Base-by-base conservation (phyloP, 1,284 basidiomycete genomes). In the Macrocystidia cucumis region DNA sequence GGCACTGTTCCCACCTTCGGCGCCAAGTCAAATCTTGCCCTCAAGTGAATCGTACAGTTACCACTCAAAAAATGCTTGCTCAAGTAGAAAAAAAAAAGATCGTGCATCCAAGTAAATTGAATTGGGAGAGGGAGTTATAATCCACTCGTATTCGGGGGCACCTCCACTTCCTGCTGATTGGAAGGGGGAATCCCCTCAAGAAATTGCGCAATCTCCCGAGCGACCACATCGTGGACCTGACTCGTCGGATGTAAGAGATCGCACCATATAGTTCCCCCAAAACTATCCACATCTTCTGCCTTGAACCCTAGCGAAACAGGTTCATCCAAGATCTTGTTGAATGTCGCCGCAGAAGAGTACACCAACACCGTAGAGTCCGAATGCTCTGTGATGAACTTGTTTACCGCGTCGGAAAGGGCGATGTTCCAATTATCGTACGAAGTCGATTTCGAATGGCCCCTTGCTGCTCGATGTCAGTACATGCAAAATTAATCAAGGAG, bases 161-260 rank as follows among this genome's bases (percentile, higher is more conserved):
- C n/a, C n/a, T n/a, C n/a, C n/a, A n/a, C n/a, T n/a, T n/a, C n/a
- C n/a, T n/a, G n/a, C n/a, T n/a, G n/a, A n/a, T n/a, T n/a, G n/a
- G n/a, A n/a, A n/a, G n/a, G n/a, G n/a, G n/a, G n/a, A n/a, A 27
- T 41, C 24, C 21, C 29, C 22, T 11, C 29, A 20, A 70, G 46
- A 43, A 72, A 69, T 4, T 50, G 51, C 3, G 60, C 53, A 23
- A 72, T 20, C 25, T 58, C 59, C 17, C 51, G 40, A 8, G 69
- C 68, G 14, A 72, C 43, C 28, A 62, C 39, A 27, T 58, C 55
- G 37, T 72, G 67, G 19, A 73, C 57, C 38, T 49, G 54, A 42
- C 60, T 67, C 0, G 65, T 69, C 2, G 67, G 67, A 46, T 73
- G 72, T 19, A 74, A 41, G 12, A 54, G 47, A 43, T 78, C 74